Evolutionary conservation across 2,329 filamentous ascomycete genomes (phyloP).

Genomic region (Sarocladiaceae sp.): DNA sequence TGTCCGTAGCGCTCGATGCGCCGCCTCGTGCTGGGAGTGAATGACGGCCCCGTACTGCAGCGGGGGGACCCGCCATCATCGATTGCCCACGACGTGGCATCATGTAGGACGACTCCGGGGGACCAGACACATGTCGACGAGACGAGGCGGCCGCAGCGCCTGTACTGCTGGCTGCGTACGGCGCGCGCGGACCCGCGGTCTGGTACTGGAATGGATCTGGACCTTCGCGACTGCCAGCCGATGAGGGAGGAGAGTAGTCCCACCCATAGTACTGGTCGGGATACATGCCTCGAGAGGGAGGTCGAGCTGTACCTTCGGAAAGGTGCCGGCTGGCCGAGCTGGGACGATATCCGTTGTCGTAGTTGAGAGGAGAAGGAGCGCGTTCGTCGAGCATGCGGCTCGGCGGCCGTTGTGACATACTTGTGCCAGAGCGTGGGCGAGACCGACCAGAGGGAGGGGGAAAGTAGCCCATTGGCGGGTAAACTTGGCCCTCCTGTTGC

Average conservation of each 20-base stretch:
- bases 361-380: constrained; percentile 37
- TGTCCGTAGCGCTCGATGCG: constrained; percentile 29
- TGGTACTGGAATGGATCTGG: constrained; percentile 49
- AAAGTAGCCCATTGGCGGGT: constrained; percentile 47
- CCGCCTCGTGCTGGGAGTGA: constrained; percentile 18
- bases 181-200: constrained; percentile 35
- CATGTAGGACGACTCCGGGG: constrained; percentile 21
- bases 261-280: constrained; percentile 26
- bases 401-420: constrained; percentile 30
- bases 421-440: constrained; percentile 36
- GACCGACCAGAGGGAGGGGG: constrained; percentile 35
- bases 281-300: constrained; percentile 27
- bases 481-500: constrained; percentile 26
- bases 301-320: constrained; percentile 34
- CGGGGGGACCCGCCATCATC: constrained; percentile 15
- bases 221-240: constrained; percentile 19
- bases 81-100: constrained; percentile 17
- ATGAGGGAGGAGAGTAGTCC: constrained; percentile 22
- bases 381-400: constrained; percentile 27
- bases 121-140: constrained; percentile 31
- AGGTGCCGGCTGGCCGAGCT: constrained; percentile 27
- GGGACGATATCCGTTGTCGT: constrained; percentile 34
- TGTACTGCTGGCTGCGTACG: constrained; percentile 20
- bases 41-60: constrained; percentile 23
- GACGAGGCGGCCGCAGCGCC: constrained; percentile 24